Evolutionary conservation across 345 rosid species (phyloP), one percentile per base, ranked within the genome.

Genomic region (Aquilaria yunnanensis): DNA sequence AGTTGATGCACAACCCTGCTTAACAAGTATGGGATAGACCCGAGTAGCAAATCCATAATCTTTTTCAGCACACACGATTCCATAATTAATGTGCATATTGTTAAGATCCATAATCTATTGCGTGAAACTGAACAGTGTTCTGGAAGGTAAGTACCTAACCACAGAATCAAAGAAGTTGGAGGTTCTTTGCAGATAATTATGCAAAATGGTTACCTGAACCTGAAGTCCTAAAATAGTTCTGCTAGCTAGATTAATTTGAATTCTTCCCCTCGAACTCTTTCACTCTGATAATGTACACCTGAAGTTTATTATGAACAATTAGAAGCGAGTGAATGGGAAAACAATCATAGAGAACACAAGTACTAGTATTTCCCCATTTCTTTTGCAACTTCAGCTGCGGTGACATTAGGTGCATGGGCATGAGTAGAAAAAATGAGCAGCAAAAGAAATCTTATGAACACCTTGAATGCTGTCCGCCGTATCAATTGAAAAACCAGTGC

Each of bases 401-500:
- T 16, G 23, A 63, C 13, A 37, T 12, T 3, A 45, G 23, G 32
- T 43, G 9, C 11, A 43, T 31, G 0, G 32, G 16, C 48, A 57
- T n/a, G 14, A 6, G 37, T 4, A 9, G 11, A 43, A 60, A 10
- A 30, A 61, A 30, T 3, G 43, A 3, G 57, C 37, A 12, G 61
- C 23, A 23, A 23, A 23, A 62, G 49, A 23, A 10, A 31, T 47
- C 30, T 0, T 32, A 49, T 46, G 16, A 23, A 63, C 49, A 85
- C 96, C 85, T 86, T 86, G 70, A 79, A 76, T 51, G 73, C 51
- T 32, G 77, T 80, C 12, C 77, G 70, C 48, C 65, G 68, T 54
- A 80, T 63, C 63, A 89, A 69, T 57, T 84, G 85, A 61, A 82
- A 89, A 47, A 81, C 72, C 14, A 89, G 12, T 29, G 90, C 87